These are phyloP conservation scores for Parafenestella ontariensis DNA, from an alignment of 2,329 filamentous ascomycete genomes.

Conservation along the genomic window DNA sequence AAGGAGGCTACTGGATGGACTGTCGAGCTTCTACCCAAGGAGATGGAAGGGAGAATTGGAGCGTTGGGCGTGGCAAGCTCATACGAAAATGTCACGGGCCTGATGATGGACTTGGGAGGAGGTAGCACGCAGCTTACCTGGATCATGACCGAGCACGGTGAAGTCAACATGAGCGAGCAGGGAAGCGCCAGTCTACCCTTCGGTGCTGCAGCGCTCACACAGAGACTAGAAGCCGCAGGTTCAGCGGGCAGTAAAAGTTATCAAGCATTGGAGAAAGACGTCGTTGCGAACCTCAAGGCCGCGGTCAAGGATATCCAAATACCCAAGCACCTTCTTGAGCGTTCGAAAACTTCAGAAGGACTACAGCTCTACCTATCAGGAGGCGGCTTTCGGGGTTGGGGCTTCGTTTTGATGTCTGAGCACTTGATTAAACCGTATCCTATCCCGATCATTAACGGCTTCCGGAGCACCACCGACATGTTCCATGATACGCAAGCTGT, in stretches of 20 bases:
- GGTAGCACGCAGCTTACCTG: conserved; percentile 75
- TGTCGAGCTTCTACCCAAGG: conserved; percentile 76
- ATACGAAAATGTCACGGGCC: conserved; percentile 71
- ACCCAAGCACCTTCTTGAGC: conserved; percentile 59
- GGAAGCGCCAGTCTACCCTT: conserved; percentile 73
- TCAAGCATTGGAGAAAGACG: conserved; percentile 59
- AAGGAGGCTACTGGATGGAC: conserved; percentile 68
- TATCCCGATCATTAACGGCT: conserved; percentile 81
- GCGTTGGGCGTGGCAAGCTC: conserved; percentile 83
- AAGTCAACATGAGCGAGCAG: conserved; percentile 43
- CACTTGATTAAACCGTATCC: conserved; percentile 80
- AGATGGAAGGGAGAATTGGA: conserved; percentile 82
- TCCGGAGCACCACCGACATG: conserved; percentile 66
- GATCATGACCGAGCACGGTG: conserved; percentile 62
- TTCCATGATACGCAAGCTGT: conserved; percentile 65
- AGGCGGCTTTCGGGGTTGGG: conserved; percentile 89
- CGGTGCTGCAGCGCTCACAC: conserved; percentile 70
- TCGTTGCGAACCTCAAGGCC: conserved; percentile 64
- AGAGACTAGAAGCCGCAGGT: conserved; percentile 54
- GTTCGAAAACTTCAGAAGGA: conserved; percentile 27
- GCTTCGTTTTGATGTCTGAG: conserved; percentile 83
- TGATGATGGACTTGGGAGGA: conserved; percentile 88
- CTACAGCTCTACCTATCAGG: conserved; percentile 81
- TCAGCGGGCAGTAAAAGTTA: conserved; percentile 52
- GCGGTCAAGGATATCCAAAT: conserved; percentile 67